Conservation (phyloP, 2,329 filamentous ascomycete species). For the Onygena corvina region DNA sequence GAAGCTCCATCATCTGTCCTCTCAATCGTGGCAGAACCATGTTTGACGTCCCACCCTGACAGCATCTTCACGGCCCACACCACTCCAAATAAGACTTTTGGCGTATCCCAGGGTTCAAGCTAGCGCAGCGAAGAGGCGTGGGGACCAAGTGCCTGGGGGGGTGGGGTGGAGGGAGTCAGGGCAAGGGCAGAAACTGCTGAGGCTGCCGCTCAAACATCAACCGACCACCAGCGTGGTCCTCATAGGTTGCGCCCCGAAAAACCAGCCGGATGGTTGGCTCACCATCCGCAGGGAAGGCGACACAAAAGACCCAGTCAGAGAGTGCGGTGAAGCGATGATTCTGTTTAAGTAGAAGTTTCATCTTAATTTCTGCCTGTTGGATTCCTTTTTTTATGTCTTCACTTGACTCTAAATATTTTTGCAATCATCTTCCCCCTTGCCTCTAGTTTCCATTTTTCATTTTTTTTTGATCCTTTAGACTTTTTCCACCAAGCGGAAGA, state of each 20-base stretch:
- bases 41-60: background rate
- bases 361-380: background rate
- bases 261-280: conserved; percentile 2
- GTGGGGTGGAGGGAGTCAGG: too few species aligned
- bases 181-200: too few species aligned
- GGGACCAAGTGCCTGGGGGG: background rate
- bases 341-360: conserved; percentile 1
- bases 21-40: background rate
- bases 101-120: background rate
- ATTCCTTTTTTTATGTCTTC: background rate
- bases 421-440: background rate
- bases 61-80: background rate
- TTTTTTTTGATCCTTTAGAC: conserved; percentile 13
- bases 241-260: too few species aligned
- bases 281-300: background rate
- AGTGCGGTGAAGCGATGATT: background rate
- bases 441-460: conserved; percentile 7
- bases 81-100: too few species aligned
- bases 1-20: background rate
- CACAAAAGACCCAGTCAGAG: background rate
- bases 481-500: too few species aligned
- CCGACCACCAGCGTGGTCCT: too few species aligned
- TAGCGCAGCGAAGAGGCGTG: background rate
- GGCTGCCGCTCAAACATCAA: too few species aligned
- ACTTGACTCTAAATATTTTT: conserved; percentile 6